Base-by-base conservation (phyloP, 2,329 filamentous ascomycete genomes). In the Paracoccidioides brasiliensis region DNA sequence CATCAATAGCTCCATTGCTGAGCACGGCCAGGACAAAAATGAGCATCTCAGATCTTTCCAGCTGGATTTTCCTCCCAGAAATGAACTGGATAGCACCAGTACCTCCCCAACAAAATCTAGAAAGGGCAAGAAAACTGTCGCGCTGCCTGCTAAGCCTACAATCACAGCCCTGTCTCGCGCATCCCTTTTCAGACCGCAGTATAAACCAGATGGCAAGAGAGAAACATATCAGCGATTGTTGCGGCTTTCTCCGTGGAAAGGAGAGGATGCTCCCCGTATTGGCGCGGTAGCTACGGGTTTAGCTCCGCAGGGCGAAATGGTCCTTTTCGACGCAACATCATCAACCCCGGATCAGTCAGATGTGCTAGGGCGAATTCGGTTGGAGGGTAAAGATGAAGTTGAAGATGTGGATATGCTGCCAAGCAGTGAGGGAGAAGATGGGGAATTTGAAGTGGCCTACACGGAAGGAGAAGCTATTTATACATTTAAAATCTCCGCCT, bases 211-310 rank as follows among this genome's bases (percentile, higher is more conserved):
- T 53, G 61, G 69, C 43, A 79, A 75, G 62, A 75, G 74, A 58
- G 81, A 83, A 61, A 76, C 75, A 10, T 84, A 83, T 62, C 81
- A 84, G 65, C 74, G 81, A 41, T 64, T 83, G 33, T 62, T 82
- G 52, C 74, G 79, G 41, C 67, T 84, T 22, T 83, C 80, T 4
- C 79, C 79, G 5, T 76, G 77, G 55, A 73, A 70, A 56, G 76
- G 74, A 49, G 69, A 76, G 46, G 77, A 75, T 22, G 73, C 76
- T 56, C 78, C 79, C 45, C 80, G 88, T 57, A 76, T 95, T 42
- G 90, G 86, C 57, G 90, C 83, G 10, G 83, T 86, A 58, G 85
- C 89, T 8, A 90, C 89, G 0, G 88, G 87, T 33, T 75, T 95
- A 60, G 83, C 87, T 22, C 83, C 82, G 58, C 76, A 85, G 50